phyloP scores from a whole-genome alignment of 306 rosid species.

The Inga laurina region DNA sequence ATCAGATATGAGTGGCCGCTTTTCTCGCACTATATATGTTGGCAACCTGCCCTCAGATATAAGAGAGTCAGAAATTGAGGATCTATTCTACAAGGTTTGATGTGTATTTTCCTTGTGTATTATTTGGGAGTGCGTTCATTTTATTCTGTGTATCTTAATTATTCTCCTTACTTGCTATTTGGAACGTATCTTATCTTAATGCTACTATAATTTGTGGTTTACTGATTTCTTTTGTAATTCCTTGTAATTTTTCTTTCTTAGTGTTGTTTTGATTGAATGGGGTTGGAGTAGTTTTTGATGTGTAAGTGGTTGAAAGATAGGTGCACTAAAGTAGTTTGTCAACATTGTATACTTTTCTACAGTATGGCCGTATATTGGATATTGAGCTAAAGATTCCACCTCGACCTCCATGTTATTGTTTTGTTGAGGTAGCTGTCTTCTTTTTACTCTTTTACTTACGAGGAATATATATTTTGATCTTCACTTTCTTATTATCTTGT shows the following conservation, averaged over 20 bases:
- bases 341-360: constrained; percentile 35
- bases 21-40: constrained; percentile 98
- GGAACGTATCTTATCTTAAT: not conserved
- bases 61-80: constrained; percentile 89
- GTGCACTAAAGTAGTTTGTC: constrained; percentile 28
- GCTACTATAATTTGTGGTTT: not conserved
- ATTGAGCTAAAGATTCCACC: constrained; percentile 96
- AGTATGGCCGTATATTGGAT: constrained; percentile 98
- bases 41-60: constrained; percentile 97
- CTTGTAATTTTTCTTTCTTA: not conserved
- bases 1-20: constrained; percentile 90
- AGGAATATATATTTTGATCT: not conserved
- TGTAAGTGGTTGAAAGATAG: not conserved
- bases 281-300: not conserved
- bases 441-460: not conserved
- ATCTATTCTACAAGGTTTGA: constrained; percentile 87
- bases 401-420: constrained; percentile 94
- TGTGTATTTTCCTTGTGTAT: not conserved
- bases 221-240: not conserved
- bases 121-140: not conserved
- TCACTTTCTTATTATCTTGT: not conserved
- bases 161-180: not conserved
- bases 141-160: constrained; percentile 3
- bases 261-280: not conserved
- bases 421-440: constrained; percentile 80